Evolutionary conservation across 2,329 filamentous ascomycete genomes (phyloP).

Genomic region (Neonectria coccinea): DNA sequence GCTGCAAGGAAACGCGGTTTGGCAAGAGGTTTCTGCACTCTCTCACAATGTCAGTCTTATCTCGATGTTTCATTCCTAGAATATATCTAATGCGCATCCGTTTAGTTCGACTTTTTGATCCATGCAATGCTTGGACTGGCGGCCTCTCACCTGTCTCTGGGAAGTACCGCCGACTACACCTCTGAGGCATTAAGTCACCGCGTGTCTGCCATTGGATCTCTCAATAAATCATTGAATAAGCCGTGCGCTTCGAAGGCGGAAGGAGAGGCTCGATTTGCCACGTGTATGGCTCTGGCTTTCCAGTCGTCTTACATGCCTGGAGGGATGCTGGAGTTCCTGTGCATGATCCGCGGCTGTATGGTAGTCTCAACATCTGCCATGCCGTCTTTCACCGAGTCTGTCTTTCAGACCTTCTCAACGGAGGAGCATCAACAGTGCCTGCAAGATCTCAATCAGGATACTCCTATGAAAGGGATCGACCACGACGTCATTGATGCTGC

Average conservation of each 20-base stretch:
- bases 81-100: neutral
- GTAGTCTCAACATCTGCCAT: conserved; percentile 22
- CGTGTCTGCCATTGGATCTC: conserved; percentile 47
- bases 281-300: conserved; percentile 50
- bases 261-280: conserved; percentile 50
- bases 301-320: conserved; percentile 52
- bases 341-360: conserved; percentile 48
- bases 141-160: conserved; percentile 50
- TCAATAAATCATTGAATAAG: conserved; percentile 46
- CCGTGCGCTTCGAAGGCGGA: conserved; percentile 46
- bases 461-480: neutral
- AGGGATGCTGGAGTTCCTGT: conserved; percentile 52
- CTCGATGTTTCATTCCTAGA: no score
- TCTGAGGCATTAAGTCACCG: conserved; percentile 49
- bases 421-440: conserved; percentile 22
- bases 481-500: conserved; percentile 4
- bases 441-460: neutral
- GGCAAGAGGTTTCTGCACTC: conserved; percentile 50
- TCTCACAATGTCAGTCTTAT: conserved; percentile 47
- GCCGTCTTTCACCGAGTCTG: conserved; percentile 14
- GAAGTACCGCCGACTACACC: conserved; percentile 34
- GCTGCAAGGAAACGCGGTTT: conserved; percentile 47
- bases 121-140: conserved; percentile 54
- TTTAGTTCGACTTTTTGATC: conserved; percentile 52
- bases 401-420: conserved; percentile 21